Evolutionary conservation across 2,329 filamentous ascomycete genomes (phyloP).

Genomic region (Sporothrix phasma): DNA sequence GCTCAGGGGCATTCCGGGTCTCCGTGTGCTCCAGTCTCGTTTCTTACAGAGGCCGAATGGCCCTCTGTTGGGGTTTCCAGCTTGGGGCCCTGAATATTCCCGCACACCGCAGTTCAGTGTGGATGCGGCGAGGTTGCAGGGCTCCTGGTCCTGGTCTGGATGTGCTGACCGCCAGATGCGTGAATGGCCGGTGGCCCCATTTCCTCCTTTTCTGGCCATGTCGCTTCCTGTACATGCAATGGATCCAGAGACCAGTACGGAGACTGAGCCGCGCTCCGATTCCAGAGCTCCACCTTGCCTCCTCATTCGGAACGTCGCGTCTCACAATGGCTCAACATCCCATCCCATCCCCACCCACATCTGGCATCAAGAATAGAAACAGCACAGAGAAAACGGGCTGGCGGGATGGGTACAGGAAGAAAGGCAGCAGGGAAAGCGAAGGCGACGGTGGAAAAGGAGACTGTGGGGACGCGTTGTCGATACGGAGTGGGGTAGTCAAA

Average conservation of each 20-base stretch:
- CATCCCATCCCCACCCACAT: neutral
- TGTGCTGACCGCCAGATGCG: too few species aligned
- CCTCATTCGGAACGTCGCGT: neutral
- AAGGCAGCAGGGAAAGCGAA: neutral
- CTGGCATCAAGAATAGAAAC: slow-evolving; percentile 1
- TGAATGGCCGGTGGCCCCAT: neutral
- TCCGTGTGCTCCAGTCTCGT: neutral
- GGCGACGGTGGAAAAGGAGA: neutral
- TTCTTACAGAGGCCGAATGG: neutral
- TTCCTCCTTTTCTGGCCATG: neutral
- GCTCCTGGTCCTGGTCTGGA: neutral
- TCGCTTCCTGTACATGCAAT: too few species aligned
- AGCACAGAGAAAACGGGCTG: neutral
- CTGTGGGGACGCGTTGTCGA: neutral
- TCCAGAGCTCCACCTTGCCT: neutral
- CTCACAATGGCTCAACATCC: neutral
- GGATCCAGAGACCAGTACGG: too few species aligned
- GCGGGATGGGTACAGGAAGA: neutral
- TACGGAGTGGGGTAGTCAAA: slow-evolving; percentile 4
- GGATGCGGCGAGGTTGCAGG: neutral
- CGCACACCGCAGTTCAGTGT: neutral
- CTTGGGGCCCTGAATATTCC: too few species aligned
- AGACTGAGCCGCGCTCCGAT: neutral
- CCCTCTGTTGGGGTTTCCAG: too few species aligned
- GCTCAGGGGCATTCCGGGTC: neutral